Evolutionary conservation across 352 stramenopile species (phyloP), one percentile per base, ranked within the genome.

Genomic region (Pythium aristosporum): DNA sequence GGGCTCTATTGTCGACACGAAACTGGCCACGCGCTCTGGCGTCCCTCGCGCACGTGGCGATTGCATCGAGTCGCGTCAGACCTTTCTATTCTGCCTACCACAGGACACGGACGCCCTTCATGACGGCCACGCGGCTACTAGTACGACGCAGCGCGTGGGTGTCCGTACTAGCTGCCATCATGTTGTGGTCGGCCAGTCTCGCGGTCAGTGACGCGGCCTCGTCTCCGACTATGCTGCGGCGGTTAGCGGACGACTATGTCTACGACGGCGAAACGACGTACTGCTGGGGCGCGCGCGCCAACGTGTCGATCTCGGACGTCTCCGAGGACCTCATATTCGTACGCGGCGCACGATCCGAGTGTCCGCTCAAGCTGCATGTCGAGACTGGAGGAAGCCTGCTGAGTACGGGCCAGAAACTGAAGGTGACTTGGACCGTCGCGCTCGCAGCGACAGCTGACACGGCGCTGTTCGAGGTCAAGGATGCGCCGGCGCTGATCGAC

Each of bases 181-280:
- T n/a, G n/a, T 5, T 18, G 12, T 60, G 50, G 34, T 56, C 51
- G 34, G 6, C 34, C 42, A 53, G 13, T 10, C 28, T 34, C 25
- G 23, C 57, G 18, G 36, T 32, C 49, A 12, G 41, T 46, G 28
- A 57, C 52, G 54, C 44, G 41, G 18, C 46, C 18, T 8, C 13
- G 7, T 20, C 18, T 16, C 39, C 13, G 39, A 46, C 39, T 21
- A 41, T 54, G 12, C 21, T 37, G 32, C 44, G 50, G 23, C 25
- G 21, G 23, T 21, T 54, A 16, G 18, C 44, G n/a, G 25, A 20
- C 32, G 51, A 60, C 9, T 61, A 56, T 51, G 58, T 57, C 16
- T 64, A 68, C 23, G 68, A 79, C 16, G 71, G 71, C 41, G 16
- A 49, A 25, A 77, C 74, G 34, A 82, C 74, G 10, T 79, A 75